Base-by-base conservation (phyloP, 129 eudicot genomes). In the Chrysanthemum seticuspe region DNA sequence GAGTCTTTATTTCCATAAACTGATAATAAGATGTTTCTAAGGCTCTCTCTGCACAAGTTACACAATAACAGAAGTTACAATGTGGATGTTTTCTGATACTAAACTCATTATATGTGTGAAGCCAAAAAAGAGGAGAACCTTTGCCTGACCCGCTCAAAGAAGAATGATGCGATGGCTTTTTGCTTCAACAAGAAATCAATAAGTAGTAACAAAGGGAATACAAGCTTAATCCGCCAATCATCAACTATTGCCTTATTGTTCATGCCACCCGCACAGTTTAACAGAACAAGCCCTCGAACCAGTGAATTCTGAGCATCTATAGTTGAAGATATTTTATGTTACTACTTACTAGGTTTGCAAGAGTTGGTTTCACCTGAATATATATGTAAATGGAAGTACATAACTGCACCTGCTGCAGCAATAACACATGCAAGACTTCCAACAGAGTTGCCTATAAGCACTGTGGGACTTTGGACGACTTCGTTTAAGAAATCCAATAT, bases 211-310 rank as follows among this genome's bases (percentile, higher is more conserved):
- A 93, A 79, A 78, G 98, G 98, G 18, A 75, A 79, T 52, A 93
- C 63, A 49, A 93, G 88, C 85, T 89, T 93, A 71, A 93, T 93
- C 29, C 96, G 85, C 98, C 98, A 93, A 77, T 90, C 98, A 79
- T 93, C 98, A 55, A 93, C 98, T 74, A 93, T 79, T 1, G 98
- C 97, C 79, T 93, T 93, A 79, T 93, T 90, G 81, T 93, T 93
- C 98, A 93, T 93, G 40, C 98, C 97, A 64, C 98, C 98, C 53
- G 98, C 83, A 74, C 98, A 93, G 77, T 93, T 93, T 18, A 93
- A 74, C 76, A 93, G 68, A 81, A 90, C 98, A 70, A 93, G 89
- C 62, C 91, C 98, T 77, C 70, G 68, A 56, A 93, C 85, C 56
- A 78, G 73, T 19, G 89, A 69, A 67, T 74, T 55, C 34, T 63